These are phyloP conservation scores for Myrica gale DNA, from an alignment of 306 rosid genomes.

Conservation along the genomic window DNA sequence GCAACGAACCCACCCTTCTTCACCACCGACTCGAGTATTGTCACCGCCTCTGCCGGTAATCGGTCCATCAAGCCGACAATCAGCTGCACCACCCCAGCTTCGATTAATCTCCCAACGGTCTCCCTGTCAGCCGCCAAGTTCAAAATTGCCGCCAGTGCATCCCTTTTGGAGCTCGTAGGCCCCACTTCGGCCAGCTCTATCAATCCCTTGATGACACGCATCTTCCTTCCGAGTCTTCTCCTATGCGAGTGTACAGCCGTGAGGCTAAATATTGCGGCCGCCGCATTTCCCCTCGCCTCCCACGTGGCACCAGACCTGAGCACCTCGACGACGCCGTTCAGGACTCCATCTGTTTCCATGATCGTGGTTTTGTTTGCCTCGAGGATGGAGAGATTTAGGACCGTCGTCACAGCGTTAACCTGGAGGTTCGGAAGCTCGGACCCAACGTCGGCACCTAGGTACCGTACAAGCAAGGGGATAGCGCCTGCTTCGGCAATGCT, in stretches of 20 bases:
- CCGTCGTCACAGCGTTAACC: slow-evolving; percentile 80
- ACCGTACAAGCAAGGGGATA: slow-evolving; percentile 55
- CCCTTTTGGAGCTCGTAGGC: slow-evolving; percentile 50
- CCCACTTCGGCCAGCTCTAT: slow-evolving; percentile 60
- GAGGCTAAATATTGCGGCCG: slow-evolving; percentile 75
- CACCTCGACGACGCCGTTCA: slow-evolving; percentile 69
- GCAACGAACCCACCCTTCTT: slow-evolving; percentile 78
- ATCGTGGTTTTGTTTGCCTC: slow-evolving; percentile 67
- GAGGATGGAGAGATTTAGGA: slow-evolving; percentile 70
- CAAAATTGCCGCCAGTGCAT: slow-evolving; percentile 76
- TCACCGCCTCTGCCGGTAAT: slow-evolving; percentile 74
- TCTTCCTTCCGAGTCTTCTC: slow-evolving; percentile 65
- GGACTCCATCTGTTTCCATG: slow-evolving; percentile 74
- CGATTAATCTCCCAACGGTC: slow-evolving; percentile 56
- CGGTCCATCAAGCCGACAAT: slow-evolving; percentile 44
- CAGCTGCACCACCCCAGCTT: slow-evolving; percentile 62
- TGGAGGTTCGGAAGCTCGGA: slow-evolving; percentile 48
- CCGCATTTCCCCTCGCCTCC: slow-evolving; percentile 97
- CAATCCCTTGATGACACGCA: slow-evolving; percentile 60
- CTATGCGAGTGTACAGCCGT: slow-evolving; percentile 46
- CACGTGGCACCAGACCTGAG: slow-evolving; percentile 65
- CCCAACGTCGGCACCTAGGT: slow-evolving; percentile 34
- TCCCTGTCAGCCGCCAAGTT: slow-evolving; percentile 73
- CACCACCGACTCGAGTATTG: slow-evolving; percentile 69
- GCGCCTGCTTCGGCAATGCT: slow-evolving; percentile 86